Evolutionary conservation across 495 filamentous ascomycete species (phyloP).

Genomic region (Talaromyces proteolyticus): DNA sequence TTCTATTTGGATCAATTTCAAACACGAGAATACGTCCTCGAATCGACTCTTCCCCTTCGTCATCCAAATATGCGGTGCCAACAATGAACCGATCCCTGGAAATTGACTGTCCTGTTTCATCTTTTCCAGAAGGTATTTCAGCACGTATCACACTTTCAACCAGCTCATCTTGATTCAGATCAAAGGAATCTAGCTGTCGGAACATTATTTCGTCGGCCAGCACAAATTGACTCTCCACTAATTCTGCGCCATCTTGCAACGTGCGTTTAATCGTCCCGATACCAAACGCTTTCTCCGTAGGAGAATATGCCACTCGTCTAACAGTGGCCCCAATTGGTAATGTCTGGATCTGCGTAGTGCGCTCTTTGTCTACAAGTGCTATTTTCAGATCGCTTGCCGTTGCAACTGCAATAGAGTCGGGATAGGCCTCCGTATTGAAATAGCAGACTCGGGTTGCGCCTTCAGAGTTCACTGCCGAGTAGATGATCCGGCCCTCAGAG

Average conservation of each 20-base stretch:
- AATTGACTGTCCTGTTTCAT: constrained; percentile 30
- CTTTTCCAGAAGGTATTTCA: constrained; percentile 59
- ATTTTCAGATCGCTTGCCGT: constrained; percentile 74
- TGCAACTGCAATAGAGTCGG: constrained; percentile 73
- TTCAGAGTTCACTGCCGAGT: constrained; percentile 92
- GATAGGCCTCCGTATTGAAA: constrained; percentile 77
- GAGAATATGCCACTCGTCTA: constrained; percentile 80
- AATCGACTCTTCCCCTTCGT: constrained; percentile 44
- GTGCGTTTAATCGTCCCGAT: constrained; percentile 74
- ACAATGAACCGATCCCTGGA: constrained; percentile 75
- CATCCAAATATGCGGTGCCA: constrained; percentile 73
- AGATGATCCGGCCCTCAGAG: constrained; percentile 80
- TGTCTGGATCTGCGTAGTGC: constrained; percentile 80
- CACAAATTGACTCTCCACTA: constrained; percentile 53
- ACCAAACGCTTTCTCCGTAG: constrained; percentile 72
- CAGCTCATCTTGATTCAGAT: constrained; percentile 61
- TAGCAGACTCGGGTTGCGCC: constrained; percentile 73
- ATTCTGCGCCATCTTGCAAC: constrained; percentile 49
- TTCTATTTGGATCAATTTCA: constrained; percentile 68
- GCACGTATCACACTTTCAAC: constrained; percentile 81
- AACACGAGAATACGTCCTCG: constrained; percentile 79
- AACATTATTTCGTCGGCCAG: constrained; percentile 57
- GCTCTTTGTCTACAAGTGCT: constrained; percentile 72
- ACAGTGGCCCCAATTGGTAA: constrained; percentile 76
- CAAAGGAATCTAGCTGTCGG: constrained; percentile 42